Percentiles rank a stretch among this genome's conserved stretches.
Conservation (phyloP, 108 stramenopile genomes). For the Conticribra guillardii region DNA sequence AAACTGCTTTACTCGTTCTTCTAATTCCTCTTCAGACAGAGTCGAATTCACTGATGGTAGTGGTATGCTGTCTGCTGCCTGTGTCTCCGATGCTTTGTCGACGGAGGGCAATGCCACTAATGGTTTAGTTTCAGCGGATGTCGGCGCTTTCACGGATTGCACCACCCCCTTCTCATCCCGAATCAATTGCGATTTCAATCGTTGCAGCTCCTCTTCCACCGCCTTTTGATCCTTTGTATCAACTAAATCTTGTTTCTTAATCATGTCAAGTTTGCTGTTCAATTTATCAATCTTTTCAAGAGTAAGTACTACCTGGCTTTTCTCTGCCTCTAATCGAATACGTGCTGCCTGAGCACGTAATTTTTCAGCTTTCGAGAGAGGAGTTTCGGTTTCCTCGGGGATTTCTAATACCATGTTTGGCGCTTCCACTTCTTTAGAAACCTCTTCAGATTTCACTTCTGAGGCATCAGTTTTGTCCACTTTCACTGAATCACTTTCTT, state of each 20-base stretch:
- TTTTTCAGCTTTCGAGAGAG: slow-evolving; percentile 32
- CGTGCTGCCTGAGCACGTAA: slow-evolving; percentile 63
- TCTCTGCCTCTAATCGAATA: slow-evolving; percentile 77
- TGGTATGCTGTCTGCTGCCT: too few relatives aligned
- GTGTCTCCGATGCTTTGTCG: too few relatives aligned
- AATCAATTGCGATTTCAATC: slow-evolving; percentile 58
- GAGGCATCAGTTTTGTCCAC: neutral
- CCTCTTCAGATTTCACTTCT: neutral
- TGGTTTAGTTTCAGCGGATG: neutral
- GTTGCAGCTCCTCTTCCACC: slow-evolving; percentile 32
- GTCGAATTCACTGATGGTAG: slow-evolving; percentile 1
- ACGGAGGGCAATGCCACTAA: too few relatives aligned
- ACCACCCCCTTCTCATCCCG: slow-evolving; percentile 39
- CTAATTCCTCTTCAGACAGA: slow-evolving; percentile 38
- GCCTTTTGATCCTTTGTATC: slow-evolving; percentile 27
- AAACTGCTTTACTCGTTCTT: slow-evolving; percentile 34
- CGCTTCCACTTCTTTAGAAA: neutral
- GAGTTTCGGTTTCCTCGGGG: neutral
- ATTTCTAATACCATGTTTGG: slow-evolving; percentile 1
- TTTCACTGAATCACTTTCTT: neutral
- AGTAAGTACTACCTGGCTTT: slow-evolving; percentile 65
- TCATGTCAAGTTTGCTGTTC: slow-evolving; percentile 44
- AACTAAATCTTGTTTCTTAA: slow-evolving; percentile 24
- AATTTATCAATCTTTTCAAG: slow-evolving; percentile 71
- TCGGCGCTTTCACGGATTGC: slow-evolving; percentile 2